Conservation (phyloP, 2,329 filamentous ascomycete genomes). For the Alternaria viburni region DNA sequence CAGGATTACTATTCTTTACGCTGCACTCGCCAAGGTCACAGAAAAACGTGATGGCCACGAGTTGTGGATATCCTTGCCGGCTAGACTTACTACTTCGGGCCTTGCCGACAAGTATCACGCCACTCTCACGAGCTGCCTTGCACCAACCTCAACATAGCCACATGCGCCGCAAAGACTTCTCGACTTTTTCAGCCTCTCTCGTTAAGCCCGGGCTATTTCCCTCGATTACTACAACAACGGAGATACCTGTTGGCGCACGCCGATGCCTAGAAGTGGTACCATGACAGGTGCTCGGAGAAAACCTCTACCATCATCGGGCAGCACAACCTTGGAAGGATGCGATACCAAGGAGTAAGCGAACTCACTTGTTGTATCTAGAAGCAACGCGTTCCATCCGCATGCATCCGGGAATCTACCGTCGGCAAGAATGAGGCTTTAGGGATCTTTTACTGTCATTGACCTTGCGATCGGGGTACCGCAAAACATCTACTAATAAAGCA, state of each 20-base stretch:
- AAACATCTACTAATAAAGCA: background rate
- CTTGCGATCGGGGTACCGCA: background rate
- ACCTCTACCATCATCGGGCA: background rate
- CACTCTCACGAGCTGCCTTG: conserved; percentile 15
- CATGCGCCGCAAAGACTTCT: conserved; percentile 15
- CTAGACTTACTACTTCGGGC: background rate
- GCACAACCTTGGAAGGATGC: background rate
- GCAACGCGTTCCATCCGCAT: background rate
- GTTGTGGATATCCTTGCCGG: background rate
- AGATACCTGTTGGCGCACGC: conserved; percentile 18
- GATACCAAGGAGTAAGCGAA: background rate
- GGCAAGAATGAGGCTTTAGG: background rate
- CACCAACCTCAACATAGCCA: conserved; percentile 11
- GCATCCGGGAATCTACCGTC: background rate
- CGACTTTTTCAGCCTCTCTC: conserved; percentile 2
- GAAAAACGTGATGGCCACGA: background rate
- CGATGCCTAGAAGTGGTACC: background rate
- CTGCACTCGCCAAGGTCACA: background rate
- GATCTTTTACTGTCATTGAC: background rate
- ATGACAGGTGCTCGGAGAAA: background rate
- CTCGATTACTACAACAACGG: conserved; percentile 20
- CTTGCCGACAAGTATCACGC: conserved; percentile 24
- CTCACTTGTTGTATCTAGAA: background rate
- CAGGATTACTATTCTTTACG: background rate
- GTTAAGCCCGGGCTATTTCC: conserved; percentile 14